Evolutionary conservation across 1,284 basidiomycete genomes (phyloP), one percentile per base, ranked within the genome.

Genomic region (Xerocomus amazonicus): DNA sequence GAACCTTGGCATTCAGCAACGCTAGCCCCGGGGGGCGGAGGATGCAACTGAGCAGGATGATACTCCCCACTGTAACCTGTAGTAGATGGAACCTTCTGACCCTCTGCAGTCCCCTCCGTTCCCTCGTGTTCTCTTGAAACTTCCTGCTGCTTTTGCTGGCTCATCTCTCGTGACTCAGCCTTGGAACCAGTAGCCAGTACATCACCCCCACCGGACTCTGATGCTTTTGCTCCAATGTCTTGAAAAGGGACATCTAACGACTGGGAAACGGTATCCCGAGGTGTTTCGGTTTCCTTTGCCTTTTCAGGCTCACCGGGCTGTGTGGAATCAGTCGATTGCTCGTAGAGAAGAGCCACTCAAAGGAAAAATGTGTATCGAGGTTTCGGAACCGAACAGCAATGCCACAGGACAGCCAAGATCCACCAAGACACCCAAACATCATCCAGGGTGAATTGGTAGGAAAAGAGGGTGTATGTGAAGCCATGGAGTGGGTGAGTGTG

Each of bases 31-130:
- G 43, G 47, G 2, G 56, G 62, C 6, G 56, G 64, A 29, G 66
- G 65, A 27, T 67, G 64, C 36, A 67, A 31, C 28, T 54, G 44
- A 6, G 62, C 65, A 26, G 62, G 62, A 36, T 68, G 66, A 38
- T 68, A 64, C 5, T 51, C 58, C 4, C 38, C 61, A 12, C 57
- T 45, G 14, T 59, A 50, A 8, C 47, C 53, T 29, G 37, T 31
- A 10, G 34, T 6, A 33, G 19, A 13, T 8, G 27, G 8, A 0
- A 40, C 19, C 17, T 12, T 35, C 19, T 9, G 13, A 26, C n/a
- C 43, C 16, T 52, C 55, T 26, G 54, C 31, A 1, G 16, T 26
- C 1, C 19, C 51, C 31, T 42, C 53, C 16, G 26, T 35, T 14
- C 27, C 9, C 29, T 17, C 45, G 41, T 49, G 43, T 37, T 36